Evolutionary conservation across 2,329 filamentous ascomycete species (phyloP), one percentile per base, ranked within the genome.

Genomic region (Aspergillus floridensis): DNA sequence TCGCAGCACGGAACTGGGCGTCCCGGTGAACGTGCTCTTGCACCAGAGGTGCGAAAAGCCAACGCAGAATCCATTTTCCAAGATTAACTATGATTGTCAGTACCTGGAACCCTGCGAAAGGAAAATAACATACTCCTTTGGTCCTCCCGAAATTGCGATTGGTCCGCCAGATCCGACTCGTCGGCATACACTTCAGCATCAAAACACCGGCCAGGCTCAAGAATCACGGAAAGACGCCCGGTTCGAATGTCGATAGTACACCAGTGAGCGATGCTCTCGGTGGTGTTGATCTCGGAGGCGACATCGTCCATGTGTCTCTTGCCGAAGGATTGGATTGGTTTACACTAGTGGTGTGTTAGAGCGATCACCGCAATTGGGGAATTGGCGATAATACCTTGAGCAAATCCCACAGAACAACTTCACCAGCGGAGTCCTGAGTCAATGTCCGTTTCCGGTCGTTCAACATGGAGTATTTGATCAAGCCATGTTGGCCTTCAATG

Each of bases 151-250:
- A 96, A 96, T 12, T 93, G 88, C 19, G 90, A 81, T n/a, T 85
- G 80, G 63, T 92, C 88, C 11, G 89, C 84, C 57, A 93, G 67
- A 46, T 87, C 81, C 38, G 96, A 79, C 76, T 98, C 93, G 72
- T 99, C 95, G 1, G 92, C 93, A 73, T 99, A 99, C 75, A 96
- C 90, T 71, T 99, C 95, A 16, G 93, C 95, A 76, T 99, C 95
- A 68, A 99, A 99, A 73, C 93, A 97, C 67, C 96, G 96, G 70
- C 95, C 96, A 46, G 93, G 91, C 71, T 99, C 95, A 19, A 99
- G 77, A 19, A 96, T 88, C 3, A 97, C 93, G 2, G 92, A 93
- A 57, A 99, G 80, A 63, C 91, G 92, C 38, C 95, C 95, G 4
- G 93, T 98, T 67, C 93, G 89, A 21, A 93, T 93, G 70, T 99